phyloP scores from a whole-genome alignment of 495 filamentous ascomycete genomes.

The Penicillium daleae region DNA sequence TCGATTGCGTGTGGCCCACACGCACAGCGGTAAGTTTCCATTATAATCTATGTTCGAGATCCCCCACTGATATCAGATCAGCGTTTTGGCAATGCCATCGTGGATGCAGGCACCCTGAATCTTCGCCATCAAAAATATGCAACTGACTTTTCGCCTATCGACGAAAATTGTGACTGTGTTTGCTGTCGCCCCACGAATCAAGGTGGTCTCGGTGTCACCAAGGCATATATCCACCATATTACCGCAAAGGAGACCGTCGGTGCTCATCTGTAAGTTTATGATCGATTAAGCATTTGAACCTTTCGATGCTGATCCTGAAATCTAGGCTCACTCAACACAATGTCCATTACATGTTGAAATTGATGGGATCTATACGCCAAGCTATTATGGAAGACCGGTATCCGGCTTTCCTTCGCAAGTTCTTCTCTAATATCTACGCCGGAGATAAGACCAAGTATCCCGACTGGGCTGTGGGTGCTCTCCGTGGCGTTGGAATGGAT shows the following conservation, averaged over 20 bases:
- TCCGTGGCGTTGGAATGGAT: constrained; percentile 84
- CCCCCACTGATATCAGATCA: constrained; percentile 1
- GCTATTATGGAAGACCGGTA: constrained; percentile 84
- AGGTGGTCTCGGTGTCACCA: constrained; percentile 81
- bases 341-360: constrained; percentile 80
- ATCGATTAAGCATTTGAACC: background rate
- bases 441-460: constrained; percentile 72
- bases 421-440: constrained; percentile 73
- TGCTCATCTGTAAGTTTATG: constrained; percentile 70
- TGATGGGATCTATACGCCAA: constrained; percentile 75
- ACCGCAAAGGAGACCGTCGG: constrained; percentile 93
- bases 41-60: background rate
- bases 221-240: constrained; percentile 89
- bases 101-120: constrained; percentile 78
- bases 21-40: constrained; percentile 69
- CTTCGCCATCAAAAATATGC: constrained; percentile 76
- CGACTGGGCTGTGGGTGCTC: constrained; percentile 81
- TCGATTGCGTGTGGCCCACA: constrained; percentile 99
- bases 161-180: constrained; percentile 76
- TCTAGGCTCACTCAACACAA: constrained; percentile 87
- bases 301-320: background rate
- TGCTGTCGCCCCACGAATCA: constrained; percentile 71
- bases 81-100: constrained; percentile 93
- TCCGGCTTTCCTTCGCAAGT: constrained; percentile 75
- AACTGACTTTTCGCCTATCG: constrained; percentile 80